A percentile compares a stretch with the other conserved stretches of the same genome.
phyloP scores from a whole-genome alignment of 768 basidiomycete species.

The Fibroporia radiculosa region DNA sequence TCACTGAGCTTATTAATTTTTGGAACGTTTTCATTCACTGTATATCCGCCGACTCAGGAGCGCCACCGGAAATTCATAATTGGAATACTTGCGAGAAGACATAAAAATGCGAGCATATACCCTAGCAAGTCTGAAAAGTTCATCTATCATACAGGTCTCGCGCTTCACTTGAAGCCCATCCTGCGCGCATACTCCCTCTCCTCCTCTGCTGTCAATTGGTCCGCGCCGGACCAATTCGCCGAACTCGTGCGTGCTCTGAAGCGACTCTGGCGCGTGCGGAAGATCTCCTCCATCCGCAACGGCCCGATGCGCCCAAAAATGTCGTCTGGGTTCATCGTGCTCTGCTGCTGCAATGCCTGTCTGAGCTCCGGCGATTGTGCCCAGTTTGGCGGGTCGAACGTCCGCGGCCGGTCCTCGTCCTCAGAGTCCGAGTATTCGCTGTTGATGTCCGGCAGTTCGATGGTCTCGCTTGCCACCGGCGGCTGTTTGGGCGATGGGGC shows the following conservation, averaged over 20 bases:
- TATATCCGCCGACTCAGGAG: neutral
- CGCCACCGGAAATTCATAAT: neutral
- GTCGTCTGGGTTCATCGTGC: constrained; percentile 82
- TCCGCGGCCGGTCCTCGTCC: constrained; percentile 70
- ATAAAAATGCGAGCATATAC: neutral
- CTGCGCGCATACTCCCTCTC: constrained; percentile 79
- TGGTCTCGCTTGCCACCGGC: constrained; percentile 56
- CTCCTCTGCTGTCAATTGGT: constrained; percentile 77
- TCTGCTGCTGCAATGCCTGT: constrained; percentile 73
- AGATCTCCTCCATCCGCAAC: constrained; percentile 89
- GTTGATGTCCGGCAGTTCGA: constrained; percentile 91
- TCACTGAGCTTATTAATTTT: no score
- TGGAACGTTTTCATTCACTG: neutral
- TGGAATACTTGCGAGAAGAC: neutral
- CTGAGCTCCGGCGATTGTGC: constrained; percentile 85
- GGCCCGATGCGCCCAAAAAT: constrained; percentile 88
- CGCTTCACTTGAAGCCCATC: constrained; percentile 69
- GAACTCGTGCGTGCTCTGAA: constrained; percentile 90
- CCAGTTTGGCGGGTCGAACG: constrained; percentile 69
- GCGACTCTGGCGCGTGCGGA: constrained; percentile 66
- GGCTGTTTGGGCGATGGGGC: constrained; percentile 39
- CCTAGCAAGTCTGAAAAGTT: neutral
- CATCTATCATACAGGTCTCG: neutral
- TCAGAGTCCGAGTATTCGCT: constrained; percentile 97
- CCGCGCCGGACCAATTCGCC: constrained; percentile 95